Evolutionary conservation across 768 basidiomycete species (phyloP), one percentile per base, ranked within the genome.

Genomic region (Suillus tomentosus): DNA sequence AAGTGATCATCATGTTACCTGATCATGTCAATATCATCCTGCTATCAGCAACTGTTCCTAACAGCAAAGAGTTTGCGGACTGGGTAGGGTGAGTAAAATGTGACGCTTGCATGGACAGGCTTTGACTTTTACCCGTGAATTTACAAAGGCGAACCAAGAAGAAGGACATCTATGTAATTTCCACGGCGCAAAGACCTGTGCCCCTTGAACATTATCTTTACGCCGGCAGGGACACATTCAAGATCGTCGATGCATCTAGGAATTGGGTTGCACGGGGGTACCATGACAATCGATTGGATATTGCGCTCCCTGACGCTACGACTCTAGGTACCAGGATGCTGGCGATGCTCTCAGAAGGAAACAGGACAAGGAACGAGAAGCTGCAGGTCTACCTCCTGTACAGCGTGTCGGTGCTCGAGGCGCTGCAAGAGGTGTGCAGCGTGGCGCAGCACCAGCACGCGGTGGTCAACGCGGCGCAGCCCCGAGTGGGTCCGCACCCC

Each of bases 1-100:
- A 99, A 78, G 96, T 99, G 34, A 99, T 99, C 68, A 99, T 99
- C 75, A 98, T 99, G 95, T 82, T 99, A 14, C 97, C 97, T 0
- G 97, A 99, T 68, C 96, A 99, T 77, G 92, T 99, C 74, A 96
- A 92, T 76, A 99, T 99, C 72, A 98, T 99, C 62, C 81, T 99
- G 50, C 81, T 99, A 17, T 98, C 96, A 3, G 97, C 97, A 10
- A 99, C 97, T 2, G 96, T 99, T 0, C 96, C 97, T 9, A 99
- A 99, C 72, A 94, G 96, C 14, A 94, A 91, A 73, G 97, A 99
- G 72, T 99, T 99, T 72, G 97, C 97, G 5, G 95, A 95, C 68
- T 99, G 97, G 97, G 96, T 99, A 64, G 97, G 97, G 96, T 98
- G 74, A 73, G 90, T 73, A 56, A 27, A 34, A 15, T 31, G 27